A percentile compares a stretch with the other conserved stretches of the same genome.
phyloP scores from a whole-genome alignment of 495 filamentous ascomycete species.

The Durotheca rogersii region DNA sequence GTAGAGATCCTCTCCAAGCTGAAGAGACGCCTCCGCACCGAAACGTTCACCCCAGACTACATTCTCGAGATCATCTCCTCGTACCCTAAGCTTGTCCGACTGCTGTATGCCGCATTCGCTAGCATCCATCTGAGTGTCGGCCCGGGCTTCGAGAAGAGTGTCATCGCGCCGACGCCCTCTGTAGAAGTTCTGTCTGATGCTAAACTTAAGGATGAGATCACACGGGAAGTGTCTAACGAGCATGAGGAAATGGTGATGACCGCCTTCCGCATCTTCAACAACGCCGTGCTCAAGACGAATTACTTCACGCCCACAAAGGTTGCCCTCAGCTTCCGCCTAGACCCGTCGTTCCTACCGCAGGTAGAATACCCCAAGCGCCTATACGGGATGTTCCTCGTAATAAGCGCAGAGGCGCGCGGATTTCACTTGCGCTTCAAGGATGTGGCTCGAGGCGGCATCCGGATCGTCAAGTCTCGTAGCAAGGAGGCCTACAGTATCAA shows the following conservation, averaged over 20 bases:
- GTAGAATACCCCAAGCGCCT: slow-evolving; percentile 91
- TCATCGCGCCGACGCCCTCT: slow-evolving; percentile 62
- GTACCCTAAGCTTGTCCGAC: slow-evolving; percentile 83
- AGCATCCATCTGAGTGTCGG: slow-evolving; percentile 86
- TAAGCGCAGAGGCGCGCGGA: slow-evolving; percentile 92
- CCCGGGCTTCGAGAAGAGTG: slow-evolving; percentile 68
- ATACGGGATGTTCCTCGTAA: slow-evolving; percentile 98
- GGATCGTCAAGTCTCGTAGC: slow-evolving; percentile 96
- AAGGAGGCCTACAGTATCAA: slow-evolving; percentile 95
- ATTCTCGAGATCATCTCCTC: slow-evolving; percentile 95
- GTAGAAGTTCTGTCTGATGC: slow-evolving; percentile 80
- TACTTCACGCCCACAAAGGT: slow-evolving; percentile 99
- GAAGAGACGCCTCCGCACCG: slow-evolving; percentile 90
- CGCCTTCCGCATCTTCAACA: slow-evolving; percentile 95
- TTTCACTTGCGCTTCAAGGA: slow-evolving; percentile 98
- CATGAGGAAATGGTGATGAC: slow-evolving; percentile 98
- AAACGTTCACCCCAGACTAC: slow-evolving; percentile 97
- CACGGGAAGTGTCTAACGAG: slow-evolving; percentile 80
- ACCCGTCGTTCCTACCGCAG: slow-evolving; percentile 83
- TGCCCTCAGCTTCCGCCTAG: slow-evolving; percentile 91
- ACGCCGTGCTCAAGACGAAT: slow-evolving; percentile 90
- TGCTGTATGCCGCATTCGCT: slow-evolving; percentile 89
- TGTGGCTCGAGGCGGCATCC: slow-evolving; percentile 94
- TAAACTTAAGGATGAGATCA: slow-evolving; percentile 77
- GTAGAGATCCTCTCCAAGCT: slow-evolving; percentile 91